Conservation (phyloP, 352 stramenopile genomes). For the Saprolegnia parasitica region DNA sequence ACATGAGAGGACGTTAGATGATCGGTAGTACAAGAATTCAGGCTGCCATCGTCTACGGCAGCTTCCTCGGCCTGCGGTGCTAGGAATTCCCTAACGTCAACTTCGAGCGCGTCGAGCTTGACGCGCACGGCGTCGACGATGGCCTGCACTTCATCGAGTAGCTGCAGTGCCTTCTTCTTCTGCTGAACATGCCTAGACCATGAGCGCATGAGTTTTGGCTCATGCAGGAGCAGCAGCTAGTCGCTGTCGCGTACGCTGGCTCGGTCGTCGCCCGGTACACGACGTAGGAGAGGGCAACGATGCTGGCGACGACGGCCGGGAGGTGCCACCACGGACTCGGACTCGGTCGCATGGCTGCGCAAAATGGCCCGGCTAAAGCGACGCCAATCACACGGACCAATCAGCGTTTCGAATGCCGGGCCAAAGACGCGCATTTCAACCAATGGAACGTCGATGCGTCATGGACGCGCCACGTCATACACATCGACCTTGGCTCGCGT, state of each 20-base stretch:
- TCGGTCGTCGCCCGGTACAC: conserved; percentile 14
- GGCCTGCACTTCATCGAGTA: conserved; percentile 66
- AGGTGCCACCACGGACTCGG: conserved; percentile 21
- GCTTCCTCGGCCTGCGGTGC: conserved; percentile 30
- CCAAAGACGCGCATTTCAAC: conserved; percentile 1
- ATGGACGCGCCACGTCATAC: not conserved
- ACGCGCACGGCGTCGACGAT: conserved; percentile 62
- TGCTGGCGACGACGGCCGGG: conserved; percentile 2
- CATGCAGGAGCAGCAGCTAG: not conserved
- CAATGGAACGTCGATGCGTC: not conserved
- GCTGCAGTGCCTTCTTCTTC: conserved; percentile 49
- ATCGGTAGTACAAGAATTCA: conserved; percentile 7
- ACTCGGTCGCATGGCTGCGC: not conserved
- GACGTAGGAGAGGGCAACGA: conserved; percentile 13
- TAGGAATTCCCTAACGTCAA: conserved; percentile 33
- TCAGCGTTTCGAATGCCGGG: not conserved
- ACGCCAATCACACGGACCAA: conserved; percentile 1
- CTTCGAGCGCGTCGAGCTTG: conserved; percentile 52
- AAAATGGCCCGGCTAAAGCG: not conserved
- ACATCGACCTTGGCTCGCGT: not conserved
- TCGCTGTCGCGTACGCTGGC: conserved; percentile 1
- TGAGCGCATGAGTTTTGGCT: not conserved
- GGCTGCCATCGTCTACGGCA: not conserved
- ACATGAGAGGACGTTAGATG: not conserved
- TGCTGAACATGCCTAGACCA: conserved; percentile 36